phyloP scores from a whole-genome alignment of 495 filamentous ascomycete genomes.

The Annulohypoxylon stygium region DNA sequence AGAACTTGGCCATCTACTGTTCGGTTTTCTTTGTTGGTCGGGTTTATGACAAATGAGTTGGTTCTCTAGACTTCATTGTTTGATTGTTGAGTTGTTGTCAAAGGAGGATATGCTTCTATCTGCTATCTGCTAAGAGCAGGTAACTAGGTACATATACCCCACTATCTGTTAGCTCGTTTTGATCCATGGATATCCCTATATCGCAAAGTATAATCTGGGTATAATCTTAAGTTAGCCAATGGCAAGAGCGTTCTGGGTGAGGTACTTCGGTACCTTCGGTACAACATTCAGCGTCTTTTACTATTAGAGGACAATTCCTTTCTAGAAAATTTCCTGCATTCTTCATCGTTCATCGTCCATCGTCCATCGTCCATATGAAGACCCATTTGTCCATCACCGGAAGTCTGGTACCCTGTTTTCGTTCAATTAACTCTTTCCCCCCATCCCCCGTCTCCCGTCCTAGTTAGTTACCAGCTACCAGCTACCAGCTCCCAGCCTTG shows the following conservation, averaged over 20 bases:
- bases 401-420: too few species aligned
- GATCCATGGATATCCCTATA: not conserved
- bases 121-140: not conserved
- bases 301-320: slow-evolving; percentile 38
- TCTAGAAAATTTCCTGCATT: slow-evolving; percentile 30
- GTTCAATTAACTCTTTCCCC: not conserved
- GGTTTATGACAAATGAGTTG: too few species aligned
- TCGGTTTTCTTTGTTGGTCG: too few species aligned
- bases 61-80: not conserved
- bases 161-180: not conserved
- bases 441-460: not conserved
- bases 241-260: not conserved
- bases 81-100: not conserved
- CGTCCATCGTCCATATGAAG: too few species aligned
- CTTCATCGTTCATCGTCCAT: slow-evolving; percentile 4
- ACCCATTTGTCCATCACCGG: too few species aligned
- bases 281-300: slow-evolving; percentile 4
- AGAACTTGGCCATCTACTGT: too few species aligned
- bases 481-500: not conserved
- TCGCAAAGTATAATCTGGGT: not conserved
- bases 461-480: too few species aligned
- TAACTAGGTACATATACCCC: not conserved
- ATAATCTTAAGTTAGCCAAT: not conserved
- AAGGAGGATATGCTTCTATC: not conserved
- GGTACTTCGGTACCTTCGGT: not conserved